These are phyloP conservation scores for Trichoderma asperelloides DNA, from an alignment of 495 filamentous ascomycete species.

Conservation along the genomic window DNA sequence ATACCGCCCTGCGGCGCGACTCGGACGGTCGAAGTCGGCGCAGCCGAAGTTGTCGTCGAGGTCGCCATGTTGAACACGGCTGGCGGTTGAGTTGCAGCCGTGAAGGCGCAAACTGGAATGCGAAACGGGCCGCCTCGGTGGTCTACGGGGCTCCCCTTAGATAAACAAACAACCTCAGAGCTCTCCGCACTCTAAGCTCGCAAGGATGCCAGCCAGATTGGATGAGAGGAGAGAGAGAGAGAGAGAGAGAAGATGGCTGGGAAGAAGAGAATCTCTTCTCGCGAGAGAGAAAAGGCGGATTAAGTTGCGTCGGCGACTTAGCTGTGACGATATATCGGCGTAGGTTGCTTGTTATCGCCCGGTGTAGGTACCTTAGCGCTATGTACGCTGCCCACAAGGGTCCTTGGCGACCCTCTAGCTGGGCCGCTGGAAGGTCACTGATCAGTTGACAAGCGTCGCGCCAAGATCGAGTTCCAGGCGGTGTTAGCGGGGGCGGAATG, in stretches of 20 bases:
- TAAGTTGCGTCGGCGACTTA: neutral
- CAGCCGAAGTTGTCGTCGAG: slow-evolving; percentile 7
- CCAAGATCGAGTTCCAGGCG: neutral
- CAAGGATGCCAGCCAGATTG: neutral
- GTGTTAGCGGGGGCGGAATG: neutral
- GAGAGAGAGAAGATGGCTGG: neutral
- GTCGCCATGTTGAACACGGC: slow-evolving; percentile 7
- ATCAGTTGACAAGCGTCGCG: neutral
- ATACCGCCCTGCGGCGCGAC: slow-evolving; percentile 38
- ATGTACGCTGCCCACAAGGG: neutral
- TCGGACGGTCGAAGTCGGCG: slow-evolving; percentile 6
- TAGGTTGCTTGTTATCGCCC: neutral
- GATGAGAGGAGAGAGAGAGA: neutral
- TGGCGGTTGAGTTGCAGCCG: neutral
- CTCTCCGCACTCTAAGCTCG: neutral
- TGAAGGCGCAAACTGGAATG: neutral
- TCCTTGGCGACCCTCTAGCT: neutral
- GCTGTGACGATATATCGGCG: neutral
- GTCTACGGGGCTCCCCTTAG: neutral
- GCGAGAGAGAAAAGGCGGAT: neutral
- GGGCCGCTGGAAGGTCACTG: neutral
- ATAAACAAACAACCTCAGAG: neutral
- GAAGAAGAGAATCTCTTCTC: neutral
- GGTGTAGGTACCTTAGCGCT: neutral
- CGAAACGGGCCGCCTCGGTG: neutral